A percentile compares a stretch with the other conserved stretches of the same genome.
phyloP scores from a whole-genome alignment of 257 asterid species.

The Primulina eburnea region DNA sequence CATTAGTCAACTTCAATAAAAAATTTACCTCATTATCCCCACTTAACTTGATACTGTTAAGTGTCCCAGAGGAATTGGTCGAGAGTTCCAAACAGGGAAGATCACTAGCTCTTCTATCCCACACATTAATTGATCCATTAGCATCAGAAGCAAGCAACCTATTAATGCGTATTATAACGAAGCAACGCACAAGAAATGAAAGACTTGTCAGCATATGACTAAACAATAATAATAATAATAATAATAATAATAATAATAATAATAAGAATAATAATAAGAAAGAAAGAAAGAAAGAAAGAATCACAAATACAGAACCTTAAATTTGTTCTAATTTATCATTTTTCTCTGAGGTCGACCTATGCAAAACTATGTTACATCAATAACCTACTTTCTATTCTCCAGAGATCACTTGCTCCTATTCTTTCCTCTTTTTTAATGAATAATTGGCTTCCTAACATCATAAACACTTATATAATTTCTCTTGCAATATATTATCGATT shows the following conservation, averaged over 20 bases:
- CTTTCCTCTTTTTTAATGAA: neutral
- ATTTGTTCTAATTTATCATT: slow-evolving; percentile 13
- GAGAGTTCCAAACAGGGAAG: slow-evolving; percentile 75
- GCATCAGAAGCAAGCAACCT: slow-evolving; percentile 91
- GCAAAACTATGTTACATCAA: slow-evolving; percentile 4
- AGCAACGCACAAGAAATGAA: slow-evolving; percentile 16
- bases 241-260: too few species aligned
- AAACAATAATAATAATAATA: neutral
- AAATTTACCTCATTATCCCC: slow-evolving; percentile 69
- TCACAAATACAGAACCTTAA: slow-evolving; percentile 14
- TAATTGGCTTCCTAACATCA: slow-evolving; percentile 10
- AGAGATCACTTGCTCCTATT: neutral
- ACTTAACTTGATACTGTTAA: slow-evolving; percentile 71
- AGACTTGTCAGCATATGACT: slow-evolving; percentile 15
- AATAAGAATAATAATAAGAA: too few species aligned
- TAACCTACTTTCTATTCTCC: neutral
- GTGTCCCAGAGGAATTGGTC: slow-evolving; percentile 52
- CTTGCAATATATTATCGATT: slow-evolving; percentile 20
- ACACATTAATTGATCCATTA: slow-evolving; percentile 67
- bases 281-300: slow-evolving; percentile 11
- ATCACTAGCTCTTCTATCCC: slow-evolving; percentile 86
- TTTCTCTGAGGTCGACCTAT: slow-evolving; percentile 2
- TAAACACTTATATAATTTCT: slow-evolving; percentile 8
- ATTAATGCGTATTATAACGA: slow-evolving; percentile 29
- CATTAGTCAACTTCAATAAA: slow-evolving; percentile 16